Evolutionary conservation across 257 asterid genomes (phyloP).

Genomic region (Rubia yunnanensis): DNA sequence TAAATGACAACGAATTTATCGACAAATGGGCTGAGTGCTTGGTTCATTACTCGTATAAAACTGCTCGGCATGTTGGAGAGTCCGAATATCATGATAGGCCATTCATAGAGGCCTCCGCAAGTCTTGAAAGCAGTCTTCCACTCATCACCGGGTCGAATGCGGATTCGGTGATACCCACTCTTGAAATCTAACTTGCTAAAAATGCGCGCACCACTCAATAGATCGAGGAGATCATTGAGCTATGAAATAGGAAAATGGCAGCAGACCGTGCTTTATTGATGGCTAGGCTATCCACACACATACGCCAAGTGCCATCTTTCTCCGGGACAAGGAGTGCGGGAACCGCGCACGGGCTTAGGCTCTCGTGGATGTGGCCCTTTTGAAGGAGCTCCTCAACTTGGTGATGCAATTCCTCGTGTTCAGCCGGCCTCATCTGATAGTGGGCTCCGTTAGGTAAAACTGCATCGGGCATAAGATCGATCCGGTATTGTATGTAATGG

Average conservation of each 20-base stretch:
- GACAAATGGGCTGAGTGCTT: neutral
- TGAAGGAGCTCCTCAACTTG: neutral
- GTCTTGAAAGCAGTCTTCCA: neutral
- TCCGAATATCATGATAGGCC: neutral
- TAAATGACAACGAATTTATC: neutral
- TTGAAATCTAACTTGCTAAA: neutral
- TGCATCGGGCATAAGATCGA: neutral
- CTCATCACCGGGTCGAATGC: no score
- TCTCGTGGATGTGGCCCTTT: neutral
- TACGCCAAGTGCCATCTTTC: no score
- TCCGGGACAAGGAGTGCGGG: no score
- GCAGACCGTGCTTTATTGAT: neutral
- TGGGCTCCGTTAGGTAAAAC: no score
- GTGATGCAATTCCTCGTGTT: neutral
- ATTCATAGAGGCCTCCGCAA: neutral
- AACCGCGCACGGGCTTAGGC: neutral
- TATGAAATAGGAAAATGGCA: neutral
- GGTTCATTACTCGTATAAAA: neutral
- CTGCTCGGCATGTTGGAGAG: neutral
- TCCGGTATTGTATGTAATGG: neutral
- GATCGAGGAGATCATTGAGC: neutral
- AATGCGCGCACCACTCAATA: neutral
- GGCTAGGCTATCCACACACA: neutral
- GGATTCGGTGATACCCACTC: no score
- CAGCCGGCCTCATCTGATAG: no score